Evolutionary conservation across 169 alveolate species (phyloP), one percentile per base, ranked within the genome.

Genomic region (Amoebophrya sp.): DNA sequence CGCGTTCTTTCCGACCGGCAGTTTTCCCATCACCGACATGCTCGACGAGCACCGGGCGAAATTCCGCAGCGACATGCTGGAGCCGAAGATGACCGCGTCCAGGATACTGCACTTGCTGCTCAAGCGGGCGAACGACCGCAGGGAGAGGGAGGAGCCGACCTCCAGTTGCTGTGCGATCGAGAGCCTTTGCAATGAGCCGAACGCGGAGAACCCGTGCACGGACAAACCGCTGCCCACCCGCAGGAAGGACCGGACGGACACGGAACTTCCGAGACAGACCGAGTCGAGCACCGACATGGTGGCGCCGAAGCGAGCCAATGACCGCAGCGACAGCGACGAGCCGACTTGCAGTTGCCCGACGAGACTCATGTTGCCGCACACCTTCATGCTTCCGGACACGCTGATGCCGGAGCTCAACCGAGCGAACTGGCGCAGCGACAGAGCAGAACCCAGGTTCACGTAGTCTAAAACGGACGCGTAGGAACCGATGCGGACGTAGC

Each of bases 121-220:
- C 40, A 88, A 88, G 54, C 90, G 40, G 90, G 23, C 90, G 90
- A 88, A 88, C 23, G 53, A 35, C 40, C 90, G 90, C n/a, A 88
- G 10, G 23, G 90, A 88, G 33, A 88, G 40, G n/a, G 54, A 35
- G 47, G 40, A 25, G 40, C 41, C 90, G 47, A 88, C 47, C 35
- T 14, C 40, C 53, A 88, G 12, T 35, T 88, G 40, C 32, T 38
- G 53, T 40, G 40, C n/a, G 53, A 88, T 10, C 3, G 54, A 35
- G 40, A 88, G 35, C 90, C 40, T 32, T 2, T 35, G 32, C 54
- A 32, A 35, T 7, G 54, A 35, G 18, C 90, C 90, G 53, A 88
- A 88, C 40, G 53, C 53, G 32, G 23, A n/a, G 32, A 88, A 32
- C 40, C 90, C 90, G 47, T 23, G 32, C 23, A 88, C 90, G 23